Evolutionary conservation across 208 protist genomes (phyloP).

Genomic region (Trypanosoma caninum): DNA sequence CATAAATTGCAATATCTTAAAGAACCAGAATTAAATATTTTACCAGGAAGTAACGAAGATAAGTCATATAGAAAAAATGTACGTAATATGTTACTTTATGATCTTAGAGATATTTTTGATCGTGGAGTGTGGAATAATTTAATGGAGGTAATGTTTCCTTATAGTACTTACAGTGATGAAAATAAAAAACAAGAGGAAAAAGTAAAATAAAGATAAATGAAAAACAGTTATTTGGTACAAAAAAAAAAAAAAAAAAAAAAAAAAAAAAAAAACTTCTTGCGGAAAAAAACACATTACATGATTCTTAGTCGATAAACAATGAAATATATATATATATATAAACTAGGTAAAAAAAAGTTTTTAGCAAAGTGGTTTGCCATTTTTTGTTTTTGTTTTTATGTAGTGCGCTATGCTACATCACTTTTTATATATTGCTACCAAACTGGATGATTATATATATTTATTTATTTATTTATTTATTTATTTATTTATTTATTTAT

Average conservation of each 20-base stretch:
- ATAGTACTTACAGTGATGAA: background rate
- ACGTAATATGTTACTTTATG: constrained; percentile 38
- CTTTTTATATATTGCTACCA: too few species aligned
- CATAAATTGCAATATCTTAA: constrained; percentile 32
- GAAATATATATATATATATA: constrained; percentile 7
- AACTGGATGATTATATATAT: background rate
- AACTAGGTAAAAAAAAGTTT: background rate
- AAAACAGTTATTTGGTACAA: background rate
- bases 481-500: background rate
- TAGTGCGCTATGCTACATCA: too few species aligned
- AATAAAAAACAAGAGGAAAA: background rate
- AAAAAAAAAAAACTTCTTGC: background rate
- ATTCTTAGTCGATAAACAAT: background rate
- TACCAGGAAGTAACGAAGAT: constrained; percentile 35
- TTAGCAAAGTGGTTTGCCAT: background rate
- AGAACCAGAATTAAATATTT: constrained; percentile 33
- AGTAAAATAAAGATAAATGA: too few species aligned
- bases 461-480: constrained; percentile 1
- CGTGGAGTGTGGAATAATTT: constrained; percentile 69
- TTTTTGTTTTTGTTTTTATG: background rate
- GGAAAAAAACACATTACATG: too few species aligned
- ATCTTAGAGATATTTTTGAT: constrained; percentile 70
- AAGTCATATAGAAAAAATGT: constrained; percentile 63
- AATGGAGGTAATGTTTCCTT: constrained; percentile 78
- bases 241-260: background rate